These are phyloP conservation scores for Limtongozyma cylindracea DNA, from an alignment of 805 yeast species.

Conservation along the genomic window DNA sequence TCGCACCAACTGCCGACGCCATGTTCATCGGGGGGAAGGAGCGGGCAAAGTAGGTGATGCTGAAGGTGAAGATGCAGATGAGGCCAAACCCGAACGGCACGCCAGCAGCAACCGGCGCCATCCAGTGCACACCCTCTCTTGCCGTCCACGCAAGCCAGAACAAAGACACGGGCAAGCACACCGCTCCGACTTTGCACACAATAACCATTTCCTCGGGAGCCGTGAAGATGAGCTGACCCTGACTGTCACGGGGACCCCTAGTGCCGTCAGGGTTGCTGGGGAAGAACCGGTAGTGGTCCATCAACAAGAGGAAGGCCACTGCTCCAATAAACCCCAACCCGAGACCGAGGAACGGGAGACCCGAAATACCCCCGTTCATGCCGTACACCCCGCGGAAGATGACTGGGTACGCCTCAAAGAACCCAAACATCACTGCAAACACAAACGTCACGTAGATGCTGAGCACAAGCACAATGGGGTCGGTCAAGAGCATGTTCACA, in stretches of 20 bases:
- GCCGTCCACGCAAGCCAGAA: constrained; percentile 11
- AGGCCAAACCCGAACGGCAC: constrained; percentile 27
- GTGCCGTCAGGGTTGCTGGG: too few species aligned
- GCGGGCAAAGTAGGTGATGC: constrained; percentile 40
- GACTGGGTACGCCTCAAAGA: constrained; percentile 38
- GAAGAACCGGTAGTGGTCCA: too few species aligned
- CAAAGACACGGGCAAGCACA: constrained; percentile 3
- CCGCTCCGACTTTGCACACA: constrained; percentile 4
- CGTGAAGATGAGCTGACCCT: too few species aligned
- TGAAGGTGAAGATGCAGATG: constrained; percentile 39
- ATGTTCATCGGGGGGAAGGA: constrained; percentile 26
- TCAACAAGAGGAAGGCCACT: constrained; percentile 9
- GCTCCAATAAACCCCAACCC: constrained; percentile 19
- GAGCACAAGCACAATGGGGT: constrained; percentile 30
- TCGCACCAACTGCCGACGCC: constrained; percentile 45
- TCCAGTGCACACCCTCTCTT: constrained; percentile 4
- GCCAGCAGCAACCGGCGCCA: constrained; percentile 32
- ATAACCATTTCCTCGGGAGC: constrained; percentile 5
- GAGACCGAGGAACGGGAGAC: constrained; percentile 19
- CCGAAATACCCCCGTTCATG: constrained; percentile 20
- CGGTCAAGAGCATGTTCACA: constrained; percentile 17
- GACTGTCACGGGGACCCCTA: too few species aligned
- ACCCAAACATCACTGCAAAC: constrained; percentile 26
- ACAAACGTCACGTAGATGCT: constrained; percentile 23
- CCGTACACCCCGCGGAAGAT: constrained; percentile 17